phyloP scores from a whole-genome alignment of 164 flowering plant genomes.

The Aristolochia contorta region DNA sequence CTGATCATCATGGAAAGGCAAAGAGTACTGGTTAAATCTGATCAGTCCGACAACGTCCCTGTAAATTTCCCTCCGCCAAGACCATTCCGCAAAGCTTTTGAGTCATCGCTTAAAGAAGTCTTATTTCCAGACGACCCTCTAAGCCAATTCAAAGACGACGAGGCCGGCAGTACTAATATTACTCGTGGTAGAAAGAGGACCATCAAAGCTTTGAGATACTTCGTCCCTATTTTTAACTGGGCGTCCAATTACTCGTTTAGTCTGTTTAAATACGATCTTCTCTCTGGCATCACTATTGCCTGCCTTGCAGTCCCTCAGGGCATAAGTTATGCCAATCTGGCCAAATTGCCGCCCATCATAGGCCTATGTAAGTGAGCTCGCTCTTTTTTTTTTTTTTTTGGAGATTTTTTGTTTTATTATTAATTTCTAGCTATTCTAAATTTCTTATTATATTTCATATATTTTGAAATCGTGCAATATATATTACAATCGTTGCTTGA shows the following conservation, averaged over 20 bases:
- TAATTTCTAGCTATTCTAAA: neutral
- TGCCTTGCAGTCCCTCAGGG: conserved; percentile 76
- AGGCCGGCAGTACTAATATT: conserved; percentile 25
- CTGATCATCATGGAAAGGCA: no score
- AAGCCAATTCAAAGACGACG: conserved; percentile 42
- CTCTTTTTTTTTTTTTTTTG: no score
- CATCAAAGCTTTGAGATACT: conserved; percentile 54
- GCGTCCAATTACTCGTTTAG: conserved; percentile 33
- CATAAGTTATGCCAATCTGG: conserved; percentile 71
- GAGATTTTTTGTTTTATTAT: neutral
- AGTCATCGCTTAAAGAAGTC: conserved; percentile 53
- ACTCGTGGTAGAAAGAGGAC: conserved; percentile 18
- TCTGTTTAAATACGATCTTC: conserved; percentile 32
- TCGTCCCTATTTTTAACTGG: conserved; percentile 63
- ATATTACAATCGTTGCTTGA: no score
- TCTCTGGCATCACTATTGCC: conserved; percentile 68
- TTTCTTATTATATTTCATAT: no score
- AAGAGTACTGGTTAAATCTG: no score
- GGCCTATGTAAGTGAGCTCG: conserved; percentile 55
- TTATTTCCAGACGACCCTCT: conserved; percentile 90
- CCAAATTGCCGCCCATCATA: conserved; percentile 42
- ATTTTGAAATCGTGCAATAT: no score
- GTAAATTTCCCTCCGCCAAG: neutral
- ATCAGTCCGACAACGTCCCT: neutral
- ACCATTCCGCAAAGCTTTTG: conserved; percentile 5